Conservation (phyloP, 1,284 basidiomycete genomes). For the Pterulicium gracile region DNA sequence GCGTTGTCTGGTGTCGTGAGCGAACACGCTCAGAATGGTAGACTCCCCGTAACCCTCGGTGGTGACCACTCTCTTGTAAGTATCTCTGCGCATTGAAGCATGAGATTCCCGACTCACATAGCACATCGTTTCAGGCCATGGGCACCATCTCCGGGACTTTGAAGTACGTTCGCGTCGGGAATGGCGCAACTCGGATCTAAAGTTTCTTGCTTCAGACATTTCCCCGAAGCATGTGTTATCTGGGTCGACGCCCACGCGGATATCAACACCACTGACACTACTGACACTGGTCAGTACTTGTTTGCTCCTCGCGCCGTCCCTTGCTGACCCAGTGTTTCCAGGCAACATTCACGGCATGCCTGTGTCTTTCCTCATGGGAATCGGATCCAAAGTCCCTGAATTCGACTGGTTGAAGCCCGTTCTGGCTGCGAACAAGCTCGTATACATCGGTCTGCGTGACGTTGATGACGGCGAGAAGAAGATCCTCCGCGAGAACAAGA, state of each 20-base stretch:
- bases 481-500: slow-evolving; percentile 79
- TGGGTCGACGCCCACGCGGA: slow-evolving; percentile 96
- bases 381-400: slow-evolving; percentile 42
- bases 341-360: slow-evolving; percentile 99
- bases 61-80: slow-evolving; percentile 90
- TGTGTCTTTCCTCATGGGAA: slow-evolving; percentile 85
- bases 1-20: slow-evolving; percentile 73
- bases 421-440: slow-evolving; percentile 65
- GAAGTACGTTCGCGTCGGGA: slow-evolving; percentile 31
- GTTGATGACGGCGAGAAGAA: slow-evolving; percentile 86
- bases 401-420: slow-evolving; percentile 78
- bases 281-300: slow-evolving; percentile 53
- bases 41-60: slow-evolving; percentile 87
- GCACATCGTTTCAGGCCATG: slow-evolving; percentile 54
- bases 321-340: slow-evolving; percentile 16
- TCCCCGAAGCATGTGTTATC: slow-evolving; percentile 74
- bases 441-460: slow-evolving; percentile 95
- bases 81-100: slow-evolving; percentile 11
- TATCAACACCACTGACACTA: slow-evolving; percentile 87
- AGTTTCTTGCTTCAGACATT: slow-evolving; percentile 30
- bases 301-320: slow-evolving; percentile 3
- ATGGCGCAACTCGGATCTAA: not conserved
- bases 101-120: slow-evolving; percentile 7
- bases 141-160: slow-evolving; percentile 83
- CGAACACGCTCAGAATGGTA: slow-evolving; percentile 65